Conservation (phyloP, 257 asterid species). For the Solanum lycopersicoides region DNA sequence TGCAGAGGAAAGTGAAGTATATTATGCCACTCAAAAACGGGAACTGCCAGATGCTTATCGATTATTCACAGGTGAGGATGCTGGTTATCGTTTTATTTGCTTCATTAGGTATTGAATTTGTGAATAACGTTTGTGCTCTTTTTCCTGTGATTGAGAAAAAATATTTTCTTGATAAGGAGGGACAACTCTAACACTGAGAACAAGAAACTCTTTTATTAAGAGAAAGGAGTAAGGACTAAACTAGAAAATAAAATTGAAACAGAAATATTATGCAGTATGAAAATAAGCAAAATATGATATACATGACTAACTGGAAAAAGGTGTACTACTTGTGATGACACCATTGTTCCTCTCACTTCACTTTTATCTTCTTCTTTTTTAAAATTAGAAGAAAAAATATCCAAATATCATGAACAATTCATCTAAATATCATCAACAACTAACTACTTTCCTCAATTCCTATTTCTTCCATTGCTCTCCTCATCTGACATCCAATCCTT, state of each 20-base stretch:
- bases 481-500: not conserved
- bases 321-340: not conserved
- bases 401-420: not conserved
- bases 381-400: not conserved
- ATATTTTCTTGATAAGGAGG: not conserved
- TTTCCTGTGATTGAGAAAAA: not conserved
- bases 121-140: not conserved
- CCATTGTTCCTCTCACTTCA: not conserved
- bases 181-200: not conserved
- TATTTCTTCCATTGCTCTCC: not conserved
- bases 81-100: not conserved
- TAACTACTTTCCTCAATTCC: not conserved
- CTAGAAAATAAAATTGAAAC: not conserved
- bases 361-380: not conserved
- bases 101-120: not conserved
- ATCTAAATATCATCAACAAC: not conserved
- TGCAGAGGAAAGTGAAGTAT: conserved; percentile 49
- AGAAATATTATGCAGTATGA: not conserved
- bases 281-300: not conserved
- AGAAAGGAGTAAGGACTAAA: not conserved
- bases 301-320: not conserved
- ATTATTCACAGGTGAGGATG: conserved; percentile 55
- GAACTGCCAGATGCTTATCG: conserved; percentile 80
- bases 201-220: not conserved
- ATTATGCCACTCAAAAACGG: conserved; percentile 78